Base-by-base conservation (phyloP, 352 stramenopile genomes). In the Pythium aquatile region DNA sequence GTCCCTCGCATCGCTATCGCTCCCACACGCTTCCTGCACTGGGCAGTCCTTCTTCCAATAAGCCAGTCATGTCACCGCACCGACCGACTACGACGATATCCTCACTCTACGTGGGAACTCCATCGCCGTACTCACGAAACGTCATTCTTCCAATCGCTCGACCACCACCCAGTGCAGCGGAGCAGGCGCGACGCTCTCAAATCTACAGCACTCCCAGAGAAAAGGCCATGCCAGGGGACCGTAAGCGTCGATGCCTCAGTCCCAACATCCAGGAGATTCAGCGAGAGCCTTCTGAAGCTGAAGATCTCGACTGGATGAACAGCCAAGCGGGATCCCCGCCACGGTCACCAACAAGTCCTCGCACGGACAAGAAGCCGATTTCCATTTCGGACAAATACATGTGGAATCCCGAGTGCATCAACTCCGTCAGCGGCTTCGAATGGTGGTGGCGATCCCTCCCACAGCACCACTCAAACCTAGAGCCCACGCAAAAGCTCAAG, bases 391-490 rank as follows among this genome's bases (percentile, higher is more conserved):
- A 89, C 7, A 88, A 87, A 55, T 87, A 83, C 58, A 83, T 75
- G 35, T 91, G 82, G 82, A 85, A 88, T 55, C 79, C 82, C 4
- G 79, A 91, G 35, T 84, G 76, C 48, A 87, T 93, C 40, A 88
- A 88, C 47, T 90, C 79, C 0, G 84, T 89, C 24, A 90, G 80
- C 54, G 80, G 84, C 3, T 91, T 91, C 59, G 80, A 91, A 57
- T 93, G 84, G 84, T 93, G 79, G 80, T 91, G 84, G 84, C 72
- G 84, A 5, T 90, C 84, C 28, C 68, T 93, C 0, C 84, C 84
- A 11, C 73, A 78, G 46, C 74, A 88, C 47, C 82, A 93, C 57
- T 37, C 76, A 0, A 85, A 59, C 51, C 63, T 93, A 11, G 78
- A 88, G 48, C 80, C 78, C 17, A 84, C 78, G 9, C 79, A 90